Evolutionary conservation across 768 basidiomycete species (phyloP).

Genomic region (Suillus luteus): DNA sequence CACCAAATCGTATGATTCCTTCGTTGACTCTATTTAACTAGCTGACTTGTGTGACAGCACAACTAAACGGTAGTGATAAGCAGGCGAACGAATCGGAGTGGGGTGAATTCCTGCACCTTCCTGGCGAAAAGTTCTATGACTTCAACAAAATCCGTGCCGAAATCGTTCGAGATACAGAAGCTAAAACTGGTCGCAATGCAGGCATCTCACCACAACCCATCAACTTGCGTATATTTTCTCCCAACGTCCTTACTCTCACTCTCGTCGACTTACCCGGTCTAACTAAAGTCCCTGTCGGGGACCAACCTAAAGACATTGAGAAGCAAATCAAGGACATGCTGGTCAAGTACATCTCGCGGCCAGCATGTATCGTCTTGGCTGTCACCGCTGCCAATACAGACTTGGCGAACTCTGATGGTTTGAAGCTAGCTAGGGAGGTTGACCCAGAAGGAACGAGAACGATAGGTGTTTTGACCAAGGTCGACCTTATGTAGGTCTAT

Average conservation of each 20-base stretch:
- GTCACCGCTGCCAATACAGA: constrained; percentile 96
- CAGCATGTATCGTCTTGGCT: constrained; percentile 94
- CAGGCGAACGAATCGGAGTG: constrained; percentile 92
- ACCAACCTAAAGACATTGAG: constrained; percentile 97
- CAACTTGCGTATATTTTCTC: constrained; percentile 96
- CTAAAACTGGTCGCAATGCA: constrained; percentile 97
- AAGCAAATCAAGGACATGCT: constrained; percentile 98
- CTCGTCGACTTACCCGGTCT: constrained; percentile 97
- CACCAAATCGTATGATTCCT: constrained; percentile 39
- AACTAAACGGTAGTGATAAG: constrained; percentile 57
- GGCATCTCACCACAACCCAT: constrained; percentile 97
- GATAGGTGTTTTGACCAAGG: constrained; percentile 97
- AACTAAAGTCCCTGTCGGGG: constrained; percentile 93
- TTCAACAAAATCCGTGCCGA: constrained; percentile 96
- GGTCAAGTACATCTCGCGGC: constrained; percentile 91
- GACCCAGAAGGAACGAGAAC: constrained; percentile 97
- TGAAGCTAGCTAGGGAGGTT: constrained; percentile 94
- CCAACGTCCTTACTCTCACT: constrained; percentile 95
- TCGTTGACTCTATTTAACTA: constrained; percentile 7
- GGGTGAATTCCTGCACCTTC: constrained; percentile 98
- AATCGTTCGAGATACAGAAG: constrained; percentile 95
- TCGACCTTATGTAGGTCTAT: constrained; percentile 90
- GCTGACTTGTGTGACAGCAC: constrained; percentile 19
- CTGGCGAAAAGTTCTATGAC: constrained; percentile 97
- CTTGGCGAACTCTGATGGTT: constrained; percentile 97